These are phyloP conservation scores for Eucalyptus erythrocorys DNA, from an alignment of 345 rosid species.

Conservation along the genomic window DNA sequence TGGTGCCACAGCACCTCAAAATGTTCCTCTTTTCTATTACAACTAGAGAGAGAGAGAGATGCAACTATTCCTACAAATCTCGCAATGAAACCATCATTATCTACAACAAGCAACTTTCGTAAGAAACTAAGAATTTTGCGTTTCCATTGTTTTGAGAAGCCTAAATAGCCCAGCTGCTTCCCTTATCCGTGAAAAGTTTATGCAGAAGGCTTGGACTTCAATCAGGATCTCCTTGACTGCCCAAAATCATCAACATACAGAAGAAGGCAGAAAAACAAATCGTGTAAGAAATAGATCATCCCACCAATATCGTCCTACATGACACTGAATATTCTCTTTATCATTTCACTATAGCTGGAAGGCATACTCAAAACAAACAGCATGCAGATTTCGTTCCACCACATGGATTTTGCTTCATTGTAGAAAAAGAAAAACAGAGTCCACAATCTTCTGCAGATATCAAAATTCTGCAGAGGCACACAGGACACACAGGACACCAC, in stretches of 20 bases:
- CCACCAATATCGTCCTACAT: neutral
- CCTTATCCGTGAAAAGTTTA: conserved; percentile 82
- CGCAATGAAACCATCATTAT: neutral
- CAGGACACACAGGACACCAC: neutral
- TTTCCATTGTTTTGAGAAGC: conserved; percentile 18
- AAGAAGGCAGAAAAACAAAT: neutral
- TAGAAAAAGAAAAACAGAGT: neutral
- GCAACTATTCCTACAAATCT: neutral
- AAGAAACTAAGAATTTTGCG: neutral
- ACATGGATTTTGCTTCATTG: neutral
- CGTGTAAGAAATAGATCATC: neutral
- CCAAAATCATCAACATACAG: neutral
- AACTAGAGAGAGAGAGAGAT: neutral
- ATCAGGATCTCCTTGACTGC: conserved; percentile 91
- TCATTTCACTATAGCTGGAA: neutral
- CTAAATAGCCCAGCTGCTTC: conserved; percentile 84
- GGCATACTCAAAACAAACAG: neutral
- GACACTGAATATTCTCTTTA: neutral
- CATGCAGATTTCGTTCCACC: neutral
- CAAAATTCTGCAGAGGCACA: neutral
- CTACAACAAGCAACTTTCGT: neutral
- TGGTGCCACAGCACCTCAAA: neutral
- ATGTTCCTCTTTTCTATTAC: neutral
- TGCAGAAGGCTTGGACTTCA: conserved; percentile 97
- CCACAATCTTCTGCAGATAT: neutral